Percentiles rank a stretch among this genome's conserved stretches.
These are phyloP conservation scores for Curvularia sp. DNA, from an alignment of 2,329 filamentous ascomycete genomes.

Conservation along the genomic window DNA sequence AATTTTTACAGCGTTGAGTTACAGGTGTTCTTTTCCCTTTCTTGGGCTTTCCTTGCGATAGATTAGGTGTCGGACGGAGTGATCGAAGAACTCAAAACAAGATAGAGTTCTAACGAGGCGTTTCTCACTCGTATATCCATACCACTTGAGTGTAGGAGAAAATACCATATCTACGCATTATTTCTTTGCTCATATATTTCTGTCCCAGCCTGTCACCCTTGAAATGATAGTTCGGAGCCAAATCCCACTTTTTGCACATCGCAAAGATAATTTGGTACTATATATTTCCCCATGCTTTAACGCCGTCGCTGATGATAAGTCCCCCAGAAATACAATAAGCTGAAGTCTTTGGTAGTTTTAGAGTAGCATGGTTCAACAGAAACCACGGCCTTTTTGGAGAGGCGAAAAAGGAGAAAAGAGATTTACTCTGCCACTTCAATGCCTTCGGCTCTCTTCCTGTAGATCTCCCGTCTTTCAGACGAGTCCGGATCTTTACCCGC, in stretches of 20 bases:
- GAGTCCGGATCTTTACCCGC: constrained; percentile 60
- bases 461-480: constrained; percentile 54
- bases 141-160: too few relatives aligned
- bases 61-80: neutral
- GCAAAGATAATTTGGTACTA: neutral
- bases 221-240: neutral
- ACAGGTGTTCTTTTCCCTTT: neutral
- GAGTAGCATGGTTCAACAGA: neutral
- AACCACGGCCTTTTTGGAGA: neutral
- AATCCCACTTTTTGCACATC: neutral
- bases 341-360: neutral
- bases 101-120: too few relatives aligned
- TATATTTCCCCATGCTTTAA: neutral
- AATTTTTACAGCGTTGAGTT: neutral
- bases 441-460: constrained; percentile 55
- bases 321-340: neutral
- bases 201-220: neutral
- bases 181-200: neutral
- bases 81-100: neutral
- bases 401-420: neutral
- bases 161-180: neutral
- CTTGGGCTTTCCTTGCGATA: neutral
- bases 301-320: constrained; percentile 7
- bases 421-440: constrained; percentile 18
- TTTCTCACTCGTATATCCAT: too few relatives aligned